A percentile compares a stretch with the other conserved stretches of the same genome.
These are phyloP conservation scores for Fraxinus velutina DNA, from an alignment of 305 asterid genomes.

Conservation along the genomic window DNA sequence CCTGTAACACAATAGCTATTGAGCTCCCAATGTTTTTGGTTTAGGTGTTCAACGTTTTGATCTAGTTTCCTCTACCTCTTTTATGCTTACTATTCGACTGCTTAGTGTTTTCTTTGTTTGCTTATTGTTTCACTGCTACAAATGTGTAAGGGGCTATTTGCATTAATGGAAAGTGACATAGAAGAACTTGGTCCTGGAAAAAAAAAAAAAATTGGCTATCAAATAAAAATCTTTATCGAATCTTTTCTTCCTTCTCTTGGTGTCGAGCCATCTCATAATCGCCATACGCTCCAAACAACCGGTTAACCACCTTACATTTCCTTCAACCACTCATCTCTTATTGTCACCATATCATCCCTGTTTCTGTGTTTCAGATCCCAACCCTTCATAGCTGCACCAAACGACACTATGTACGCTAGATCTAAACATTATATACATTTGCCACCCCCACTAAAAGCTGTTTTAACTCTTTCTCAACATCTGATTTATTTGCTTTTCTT, in stretches of 20 bases:
- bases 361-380: not conserved
- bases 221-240: not conserved
- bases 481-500: not conserved
- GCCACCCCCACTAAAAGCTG: not conserved
- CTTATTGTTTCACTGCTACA: not conserved
- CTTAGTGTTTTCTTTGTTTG: not conserved
- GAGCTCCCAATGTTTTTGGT: not conserved
- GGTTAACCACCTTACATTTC: not conserved
- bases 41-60: not conserved
- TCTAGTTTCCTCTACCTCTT: not conserved
- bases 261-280: not conserved
- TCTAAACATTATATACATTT: not conserved
- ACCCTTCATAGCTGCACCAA: not conserved
- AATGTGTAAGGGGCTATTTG: not conserved
- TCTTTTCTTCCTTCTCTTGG: not conserved
- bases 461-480: not conserved
- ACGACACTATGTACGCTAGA: not conserved
- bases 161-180: not conserved
- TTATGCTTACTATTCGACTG: not conserved
- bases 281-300: not conserved
- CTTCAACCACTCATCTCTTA: not conserved
- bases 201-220: not conserved
- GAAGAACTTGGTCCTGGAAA: not conserved
- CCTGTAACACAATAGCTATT: not conserved
- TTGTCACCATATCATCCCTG: not conserved